Base-by-base conservation (phyloP, 2,329 filamentous ascomycete species). In the Aspergillus calidoustus region DNA sequence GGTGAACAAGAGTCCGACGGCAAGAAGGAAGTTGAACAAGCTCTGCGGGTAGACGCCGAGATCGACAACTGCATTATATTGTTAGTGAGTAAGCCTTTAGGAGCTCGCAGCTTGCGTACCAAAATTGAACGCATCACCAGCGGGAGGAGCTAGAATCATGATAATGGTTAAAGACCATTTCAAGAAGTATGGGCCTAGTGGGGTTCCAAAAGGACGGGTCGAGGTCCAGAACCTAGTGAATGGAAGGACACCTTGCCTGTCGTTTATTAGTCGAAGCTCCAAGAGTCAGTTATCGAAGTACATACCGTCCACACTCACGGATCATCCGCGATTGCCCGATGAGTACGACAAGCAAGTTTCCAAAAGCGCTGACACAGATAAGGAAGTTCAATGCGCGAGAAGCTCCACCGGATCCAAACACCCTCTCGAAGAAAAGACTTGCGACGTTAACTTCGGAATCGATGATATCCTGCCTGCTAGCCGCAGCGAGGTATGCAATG, bases 91-190 rank as follows among this genome's bases (percentile, higher is more conserved):
- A 34, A 44, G 30, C 7, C 19, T 19, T 4, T 30, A 30, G 59
- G 49, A 2, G 17, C 49, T 15, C 9, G 15, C 30, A 17, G 68
- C 74, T 9, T 30, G 25, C 55, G n/a, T 69, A 81, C 83, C 77
- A 66, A 89, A 89, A 61, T 85, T 83, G 71, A 89, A 90, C 0
- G 87, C 87, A 69, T 89, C 87, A 1, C 87, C 87, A 0, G 86
- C 84, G 0, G 87, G 86, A 0, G 86, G 82, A 0, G 83, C 85
- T 0, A 86, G 69, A 41, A 89, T 88, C 83, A 89, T 86, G 49
- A 89, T 66, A 2, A 86, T 70, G 0, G 87, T 89, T 60, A 87
- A 71, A 0, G 67, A 67, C 84, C 85, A 89, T 69, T 87, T 86
- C 3, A 89, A 64, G 2, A 82, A 56, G 62, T 88, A 88, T 0